Conservation (phyloP, 1,139 yeast genomes). For the Geotrichum carabidarum region DNA sequence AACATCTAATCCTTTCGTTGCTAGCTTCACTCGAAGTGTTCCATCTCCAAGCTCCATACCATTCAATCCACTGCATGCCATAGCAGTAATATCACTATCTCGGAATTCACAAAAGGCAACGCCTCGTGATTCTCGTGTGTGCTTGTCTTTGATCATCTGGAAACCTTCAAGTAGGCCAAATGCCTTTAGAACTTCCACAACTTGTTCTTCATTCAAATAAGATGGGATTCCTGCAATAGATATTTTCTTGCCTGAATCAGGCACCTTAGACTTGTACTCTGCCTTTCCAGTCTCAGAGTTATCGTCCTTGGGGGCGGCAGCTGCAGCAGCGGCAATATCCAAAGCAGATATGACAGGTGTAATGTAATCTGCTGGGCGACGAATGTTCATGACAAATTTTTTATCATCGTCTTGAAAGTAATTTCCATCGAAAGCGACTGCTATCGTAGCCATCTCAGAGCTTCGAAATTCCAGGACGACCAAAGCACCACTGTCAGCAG, state of each 20-base stretch:
- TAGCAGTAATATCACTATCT: conserved; percentile 29
- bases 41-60: conserved; percentile 36
- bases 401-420: conserved; percentile 30
- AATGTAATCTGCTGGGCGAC: conserved; percentile 63
- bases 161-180: conserved; percentile 39
- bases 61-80: conserved; percentile 33
- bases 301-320: not conserved
- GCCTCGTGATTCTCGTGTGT: conserved; percentile 40
- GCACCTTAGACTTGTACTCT: conserved; percentile 3
- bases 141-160: conserved; percentile 37
- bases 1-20: conserved; percentile 36
- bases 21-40: conserved; percentile 35
- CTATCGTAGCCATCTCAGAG: conserved; percentile 55
- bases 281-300: not conserved
- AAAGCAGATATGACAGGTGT: conserved; percentile 33
- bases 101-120: conserved; percentile 43
- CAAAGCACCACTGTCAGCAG: conserved; percentile 27
- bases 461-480: conserved; percentile 52
- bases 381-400: conserved; percentile 34
- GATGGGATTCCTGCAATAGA: conserved; percentile 42
- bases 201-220: conserved; percentile 38
- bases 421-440: conserved; percentile 45
- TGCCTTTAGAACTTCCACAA: conserved; percentile 38
- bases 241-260: conserved; percentile 2
- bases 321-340: conserved; percentile 6